These are phyloP conservation scores for Quercus berberidifolia DNA, from an alignment of 306 rosid genomes.

Conservation along the genomic window DNA sequence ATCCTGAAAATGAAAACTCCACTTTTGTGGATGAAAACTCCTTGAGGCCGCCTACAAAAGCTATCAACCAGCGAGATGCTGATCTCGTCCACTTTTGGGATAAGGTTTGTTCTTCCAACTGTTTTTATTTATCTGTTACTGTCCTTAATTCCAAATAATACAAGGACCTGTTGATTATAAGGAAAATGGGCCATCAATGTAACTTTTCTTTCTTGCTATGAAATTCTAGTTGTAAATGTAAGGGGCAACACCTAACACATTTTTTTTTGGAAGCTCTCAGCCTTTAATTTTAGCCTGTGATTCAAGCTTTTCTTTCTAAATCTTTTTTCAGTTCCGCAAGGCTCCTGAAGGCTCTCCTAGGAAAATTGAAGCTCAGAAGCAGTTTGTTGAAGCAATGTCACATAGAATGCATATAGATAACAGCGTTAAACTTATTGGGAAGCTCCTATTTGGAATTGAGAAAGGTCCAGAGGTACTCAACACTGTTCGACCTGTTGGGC, in stretches of 20 bases:
- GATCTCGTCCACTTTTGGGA: slow-evolving; percentile 97
- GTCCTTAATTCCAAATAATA: background rate
- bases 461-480: slow-evolving; percentile 69
- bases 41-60: slow-evolving; percentile 52
- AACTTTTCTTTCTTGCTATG: background rate
- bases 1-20: slow-evolving; percentile 88
- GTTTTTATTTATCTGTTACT: slow-evolving; percentile 7
- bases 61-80: slow-evolving; percentile 88
- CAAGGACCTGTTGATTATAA: background rate
- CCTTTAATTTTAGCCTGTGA: slow-evolving; percentile 1
- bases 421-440: slow-evolving; percentile 67
- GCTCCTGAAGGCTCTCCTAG: slow-evolving; percentile 79
- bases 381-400: slow-evolving; percentile 83
- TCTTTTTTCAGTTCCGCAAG: slow-evolving; percentile 61
- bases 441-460: slow-evolving; percentile 74
- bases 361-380: slow-evolving; percentile 73
- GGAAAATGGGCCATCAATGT: background rate
- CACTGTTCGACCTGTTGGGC: slow-evolving; percentile 54
- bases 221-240: background rate
- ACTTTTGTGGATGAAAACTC: slow-evolving; percentile 66
- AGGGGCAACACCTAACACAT: background rate
- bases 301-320: slow-evolving; percentile 11
- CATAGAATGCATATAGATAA: slow-evolving; percentile 82
- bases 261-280: background rate
- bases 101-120: slow-evolving; percentile 49